Base-by-base conservation (phyloP, 768 basidiomycete genomes). In the Panellus pusillus region DNA sequence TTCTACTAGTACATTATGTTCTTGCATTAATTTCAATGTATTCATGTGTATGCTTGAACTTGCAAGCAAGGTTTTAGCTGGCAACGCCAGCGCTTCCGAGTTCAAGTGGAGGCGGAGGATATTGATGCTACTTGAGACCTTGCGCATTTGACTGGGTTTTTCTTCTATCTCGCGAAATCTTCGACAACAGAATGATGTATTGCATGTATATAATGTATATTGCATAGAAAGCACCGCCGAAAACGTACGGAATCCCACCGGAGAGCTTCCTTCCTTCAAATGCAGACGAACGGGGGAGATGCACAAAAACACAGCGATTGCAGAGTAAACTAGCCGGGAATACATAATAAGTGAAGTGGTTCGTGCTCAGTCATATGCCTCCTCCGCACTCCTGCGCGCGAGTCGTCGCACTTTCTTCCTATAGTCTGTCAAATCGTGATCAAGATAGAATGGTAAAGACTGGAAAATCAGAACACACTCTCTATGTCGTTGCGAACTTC, bases 391-490 rank as follows among this genome's bases (percentile, higher is more conserved):
- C 71, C 78, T 78, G 55, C 95, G 81, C 43, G 83, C 96, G 60
- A 98, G 72, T 58, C 91, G 82, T 63, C 94, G 86, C 50, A 99
- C 95, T 73, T 93, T 96, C 88, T 97, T 98, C 83, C 81, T 90
- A 74, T 98, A 99, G 2, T 68, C 93, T 90, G 61, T 64, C 52
- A 36, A 69, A 54, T 53, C 65, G 55, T 57, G 19, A 50, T 44
- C 41, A 51, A 44, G 31, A 4, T 18, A 48, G 9, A 39, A 31
- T 32, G 43, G 5, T 20, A 19, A 45, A 52, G 20, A 12, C 9
- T 20, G 39, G 36, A 19, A 9, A n/a, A n/a, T 24, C 4, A 14
- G 37, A 2, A 68, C 81, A 20, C 64, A 89, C 89, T 75, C 45
- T 76, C 71, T 17, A 78, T 68, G 63, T 90, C 80, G 24, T 76